phyloP scores from a whole-genome alignment of 371 early-diverging fungal species.

The Saksenaea vasiformis region DNA sequence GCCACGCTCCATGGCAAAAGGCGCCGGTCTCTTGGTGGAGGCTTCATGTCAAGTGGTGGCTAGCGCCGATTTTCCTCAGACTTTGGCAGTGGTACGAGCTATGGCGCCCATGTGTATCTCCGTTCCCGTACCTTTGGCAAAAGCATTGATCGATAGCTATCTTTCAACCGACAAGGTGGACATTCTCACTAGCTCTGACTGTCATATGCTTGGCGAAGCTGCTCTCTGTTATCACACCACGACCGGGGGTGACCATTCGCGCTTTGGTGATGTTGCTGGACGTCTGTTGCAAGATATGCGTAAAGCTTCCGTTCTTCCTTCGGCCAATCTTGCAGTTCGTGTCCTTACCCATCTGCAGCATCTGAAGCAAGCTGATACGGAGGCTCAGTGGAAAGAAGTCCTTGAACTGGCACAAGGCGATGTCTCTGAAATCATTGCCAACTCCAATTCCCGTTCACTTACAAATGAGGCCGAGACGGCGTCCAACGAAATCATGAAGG shows the following conservation, averaged over 20 bases:
- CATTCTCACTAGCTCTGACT: conserved; percentile 10
- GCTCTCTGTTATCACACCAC: conserved; percentile 11
- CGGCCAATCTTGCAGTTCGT: conserved; percentile 3
- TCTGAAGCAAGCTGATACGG: conserved; percentile 8
- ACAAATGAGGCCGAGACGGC: background rate
- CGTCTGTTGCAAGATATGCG: conserved; percentile 3
- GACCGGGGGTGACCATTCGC: background rate
- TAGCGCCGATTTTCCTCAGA: background rate
- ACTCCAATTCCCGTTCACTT: background rate
- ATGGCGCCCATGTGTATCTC: conserved; percentile 3
- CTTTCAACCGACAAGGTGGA: background rate
- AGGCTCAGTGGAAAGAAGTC: conserved; percentile 10
- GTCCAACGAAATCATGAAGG: conserved; percentile 28
- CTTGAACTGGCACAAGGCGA: conserved; percentile 7
- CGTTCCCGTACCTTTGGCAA: conserved; percentile 1
- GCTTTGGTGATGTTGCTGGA: conserved; percentile 6
- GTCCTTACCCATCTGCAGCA: conserved; percentile 16
- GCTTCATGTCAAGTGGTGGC: conserved; percentile 9
- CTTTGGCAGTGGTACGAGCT: conserved; percentile 8
- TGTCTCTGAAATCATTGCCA: background rate
- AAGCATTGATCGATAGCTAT: background rate
- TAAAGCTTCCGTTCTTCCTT: conserved; percentile 2
- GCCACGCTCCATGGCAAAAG: conserved; percentile 28
- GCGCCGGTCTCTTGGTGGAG: conserved; percentile 18
- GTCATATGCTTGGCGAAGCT: conserved; percentile 14